Base-by-base conservation (phyloP, 2,329 filamentous ascomycete species). In the Cytospora mali region DNA sequence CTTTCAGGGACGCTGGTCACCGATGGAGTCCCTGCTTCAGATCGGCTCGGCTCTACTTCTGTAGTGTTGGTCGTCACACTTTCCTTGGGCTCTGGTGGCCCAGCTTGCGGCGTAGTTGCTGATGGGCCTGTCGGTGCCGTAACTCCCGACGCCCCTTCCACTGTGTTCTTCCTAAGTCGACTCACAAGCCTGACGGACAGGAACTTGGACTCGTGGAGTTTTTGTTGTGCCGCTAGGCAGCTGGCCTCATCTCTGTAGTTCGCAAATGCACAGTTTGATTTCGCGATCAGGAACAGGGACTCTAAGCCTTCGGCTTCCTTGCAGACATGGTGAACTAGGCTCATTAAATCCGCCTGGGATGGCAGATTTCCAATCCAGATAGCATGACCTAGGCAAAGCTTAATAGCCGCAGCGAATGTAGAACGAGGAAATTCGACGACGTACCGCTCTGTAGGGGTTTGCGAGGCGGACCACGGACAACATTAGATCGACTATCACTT, bases 331-430 rank as follows among this genome's bases (percentile, higher is more conserved):
- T 95, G 87, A 58, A 97, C 96, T n/a, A 98, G 79, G 63, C 85
- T 90, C 75, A 92, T 88, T 14, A 98, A 82, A 48, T 88, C 88
- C 0, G 93, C 90, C 55, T 92, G 90, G 0, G 92, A 90, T 4
- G 94, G 93, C 0, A 98, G 80, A 72, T 98, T 98, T 48, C 95
- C 95, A 29, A 98, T 92, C 94, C 95, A 98, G 23, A 98, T 87
- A 0, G 94, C 94, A 73, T 97, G 91, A 1, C 93, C 94, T 80
- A 82, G 58, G 35, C 62, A 29, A 31, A 58, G 18, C 27, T 66
- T 53, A 66, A 54, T 35, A 35, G 31, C 27, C 21, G 21, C 13
- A 16, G 42, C 42, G 42, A 33, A 16, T 16, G 13, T 39, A 53
- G 14, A 21, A 7, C 48, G 27, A 21, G 48, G 28, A 48, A 51